Evolutionary conservation across 306 rosid genomes (phyloP).

Genomic region (Acacia melanoxylon): DNA sequence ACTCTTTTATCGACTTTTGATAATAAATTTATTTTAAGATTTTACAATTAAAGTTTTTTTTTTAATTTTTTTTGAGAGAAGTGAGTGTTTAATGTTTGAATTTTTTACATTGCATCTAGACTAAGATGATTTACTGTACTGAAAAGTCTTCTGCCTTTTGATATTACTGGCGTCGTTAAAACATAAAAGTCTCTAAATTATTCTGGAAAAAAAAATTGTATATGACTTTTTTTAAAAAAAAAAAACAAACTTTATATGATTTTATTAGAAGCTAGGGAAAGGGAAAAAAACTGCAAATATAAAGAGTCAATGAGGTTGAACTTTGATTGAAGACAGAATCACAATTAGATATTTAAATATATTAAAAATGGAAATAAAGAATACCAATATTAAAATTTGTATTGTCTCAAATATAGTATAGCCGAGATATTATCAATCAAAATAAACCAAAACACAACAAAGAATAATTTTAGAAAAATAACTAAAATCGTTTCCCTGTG

Average conservation of each 20-base stretch:
- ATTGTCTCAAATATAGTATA: background rate
- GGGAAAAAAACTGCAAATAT: background rate
- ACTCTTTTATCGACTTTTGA: fast-evolving
- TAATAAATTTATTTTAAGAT: too few relatives aligned
- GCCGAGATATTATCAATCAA: conserved; percentile 1
- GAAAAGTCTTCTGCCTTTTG: background rate
- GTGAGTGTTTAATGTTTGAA: background rate
- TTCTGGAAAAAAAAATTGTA: background rate
- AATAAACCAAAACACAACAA: background rate
- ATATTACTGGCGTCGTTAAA: background rate
- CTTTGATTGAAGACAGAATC: background rate
- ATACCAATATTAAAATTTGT: background rate
- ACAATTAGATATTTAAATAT: background rate
- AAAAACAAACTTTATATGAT: too few relatives aligned
- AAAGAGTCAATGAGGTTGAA: background rate
- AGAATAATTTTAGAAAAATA: background rate
- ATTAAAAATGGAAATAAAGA: background rate
- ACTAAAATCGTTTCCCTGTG: background rate
- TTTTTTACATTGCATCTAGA: background rate
- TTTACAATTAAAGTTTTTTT: too few relatives aligned
- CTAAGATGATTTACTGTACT: background rate
- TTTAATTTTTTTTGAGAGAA: too few relatives aligned
- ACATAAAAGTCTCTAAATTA: background rate
- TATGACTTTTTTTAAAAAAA: too few relatives aligned
- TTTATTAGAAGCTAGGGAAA: background rate